Base-by-base conservation (phyloP, 768 basidiomycete species). In the Boletus reticuloceps region DNA sequence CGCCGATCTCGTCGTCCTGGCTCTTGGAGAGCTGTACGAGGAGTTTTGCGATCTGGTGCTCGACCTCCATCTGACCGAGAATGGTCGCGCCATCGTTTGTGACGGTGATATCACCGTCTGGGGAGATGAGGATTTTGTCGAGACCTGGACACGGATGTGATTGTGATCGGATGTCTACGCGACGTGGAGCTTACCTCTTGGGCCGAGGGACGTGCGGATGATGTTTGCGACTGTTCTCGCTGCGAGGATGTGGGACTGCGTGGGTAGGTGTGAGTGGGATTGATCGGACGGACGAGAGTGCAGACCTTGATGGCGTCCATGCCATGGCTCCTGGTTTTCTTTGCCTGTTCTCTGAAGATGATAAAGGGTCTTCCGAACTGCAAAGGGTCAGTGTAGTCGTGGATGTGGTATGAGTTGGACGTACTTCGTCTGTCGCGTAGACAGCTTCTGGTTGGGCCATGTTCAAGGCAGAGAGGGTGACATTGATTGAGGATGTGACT, bases 1-100 rank as follows among this genome's bases (percentile, higher is more conserved):
- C 97, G 25, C 97, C 97, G 69, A 99, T 96, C 77, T 99, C 97
- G 72, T 99, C 97, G 71, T 99, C 97, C 77, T 99, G 97, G 70
- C 91, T 94, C 78, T 95, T 96, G 17, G 93, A 95, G 40, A 98
- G 79, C 68, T 98, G 91, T 2, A 99, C 97, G 34, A 99, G 82
- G 43, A 99, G 82, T 75, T 97, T 99, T 56, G 97, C 97, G 67
- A 99, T 96, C 77, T 96, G 96, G 70, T 99, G 96, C 67, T 98
- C 96, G 49, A 98, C 95, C 72, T 97, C 93, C 94, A 99, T 98
- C 77, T 98, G 96, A 22, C 94, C 85, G 53, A 99, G 79, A 63
- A 99, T 99, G 22, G 97, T 99, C 7, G 97, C 97, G 47, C 97
- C 97, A 74, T 99, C 97, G 74, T 99, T 99, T 14, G 97, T 98